These are phyloP conservation scores for Fulvia fulva DNA, from an alignment of 2,329 filamentous ascomycete genomes.

Conservation along the genomic window DNA sequence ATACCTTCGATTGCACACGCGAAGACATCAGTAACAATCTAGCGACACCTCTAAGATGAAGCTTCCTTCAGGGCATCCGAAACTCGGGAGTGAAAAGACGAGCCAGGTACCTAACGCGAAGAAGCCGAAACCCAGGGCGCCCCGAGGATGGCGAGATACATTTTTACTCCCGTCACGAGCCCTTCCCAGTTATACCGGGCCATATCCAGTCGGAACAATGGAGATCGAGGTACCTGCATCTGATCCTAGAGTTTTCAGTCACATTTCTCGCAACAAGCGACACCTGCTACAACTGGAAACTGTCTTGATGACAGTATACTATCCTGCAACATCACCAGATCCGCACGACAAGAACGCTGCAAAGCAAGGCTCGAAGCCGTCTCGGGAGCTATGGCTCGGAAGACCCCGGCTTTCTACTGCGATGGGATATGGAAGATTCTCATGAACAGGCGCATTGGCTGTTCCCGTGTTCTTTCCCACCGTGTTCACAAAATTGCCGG, in stretches of 20 bases:
- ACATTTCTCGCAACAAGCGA: conserved; percentile 47
- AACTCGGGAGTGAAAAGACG: conserved; percentile 18
- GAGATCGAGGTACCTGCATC: conserved; percentile 53
- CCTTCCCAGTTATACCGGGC: conserved; percentile 50
- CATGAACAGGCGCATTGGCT: conserved; percentile 48
- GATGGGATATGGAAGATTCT: conserved; percentile 60
- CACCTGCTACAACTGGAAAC: conserved; percentile 54
- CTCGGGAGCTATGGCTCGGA: conserved; percentile 60
- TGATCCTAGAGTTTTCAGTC: conserved; percentile 46
- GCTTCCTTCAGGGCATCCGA: conserved; percentile 12
- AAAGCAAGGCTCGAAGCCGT: conserved; percentile 37
- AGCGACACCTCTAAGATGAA: conserved; percentile 1
- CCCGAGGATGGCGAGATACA: conserved; percentile 47
- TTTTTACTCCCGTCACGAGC: conserved; percentile 42
- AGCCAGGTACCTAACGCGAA: conserved; percentile 40
- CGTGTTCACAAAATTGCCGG: conserved; percentile 63
- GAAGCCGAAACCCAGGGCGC: conserved; percentile 47
- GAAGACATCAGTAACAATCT: neutral
- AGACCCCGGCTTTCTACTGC: conserved; percentile 54
- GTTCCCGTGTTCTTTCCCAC: conserved; percentile 55
- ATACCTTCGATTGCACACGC: no score
- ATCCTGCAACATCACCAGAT: conserved; percentile 47
- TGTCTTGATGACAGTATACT: conserved; percentile 63
- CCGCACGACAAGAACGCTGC: conserved; percentile 33
- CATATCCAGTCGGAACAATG: conserved; percentile 52